These are phyloP conservation scores for Purpureocillium lavendulum DNA, from an alignment of 2,329 filamentous ascomycete genomes.

Conservation along the genomic window DNA sequence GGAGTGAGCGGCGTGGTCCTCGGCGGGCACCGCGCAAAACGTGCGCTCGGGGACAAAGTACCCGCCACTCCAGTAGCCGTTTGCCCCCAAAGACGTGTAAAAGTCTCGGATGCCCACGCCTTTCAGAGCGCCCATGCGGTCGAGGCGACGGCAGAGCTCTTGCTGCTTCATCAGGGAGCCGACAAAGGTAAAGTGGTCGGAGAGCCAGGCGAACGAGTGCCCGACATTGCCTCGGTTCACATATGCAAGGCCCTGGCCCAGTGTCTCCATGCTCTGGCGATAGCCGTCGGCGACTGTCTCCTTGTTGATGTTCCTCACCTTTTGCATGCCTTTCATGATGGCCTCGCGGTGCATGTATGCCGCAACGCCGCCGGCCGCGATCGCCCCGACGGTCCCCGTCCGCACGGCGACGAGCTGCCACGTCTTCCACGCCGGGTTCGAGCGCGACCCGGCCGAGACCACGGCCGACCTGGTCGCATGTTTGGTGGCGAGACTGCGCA, in stretches of 20 bases:
- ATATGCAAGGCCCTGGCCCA: conserved; percentile 47
- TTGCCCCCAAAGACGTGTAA: conserved; percentile 68
- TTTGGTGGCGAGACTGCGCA: conserved; percentile 29
- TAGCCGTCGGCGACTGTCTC: conserved; percentile 40
- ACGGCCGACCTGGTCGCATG: conserved; percentile 6
- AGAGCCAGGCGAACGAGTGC: conserved; percentile 68
- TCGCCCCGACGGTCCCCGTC: conserved; percentile 73
- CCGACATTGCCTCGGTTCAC: conserved; percentile 52
- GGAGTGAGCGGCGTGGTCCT: conserved; percentile 29
- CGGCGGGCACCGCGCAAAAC: conserved; percentile 64
- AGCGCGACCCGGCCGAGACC: conserved; percentile 9
- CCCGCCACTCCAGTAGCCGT: conserved; percentile 53
- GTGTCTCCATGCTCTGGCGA: conserved; percentile 36
- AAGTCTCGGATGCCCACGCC: conserved; percentile 66
- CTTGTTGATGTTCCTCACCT: conserved; percentile 37
- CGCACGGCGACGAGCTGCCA: conserved; percentile 65
- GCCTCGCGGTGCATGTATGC: conserved; percentile 71
- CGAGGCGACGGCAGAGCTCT: conserved; percentile 61
- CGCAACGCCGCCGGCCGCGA: conserved; percentile 71
- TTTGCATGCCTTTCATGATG: conserved; percentile 43
- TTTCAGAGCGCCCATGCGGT: conserved; percentile 50
- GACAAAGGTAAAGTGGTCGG: conserved; percentile 79
- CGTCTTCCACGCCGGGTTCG: conserved; percentile 24
- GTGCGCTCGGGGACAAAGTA: conserved; percentile 62
- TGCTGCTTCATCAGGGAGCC: conserved; percentile 67